Conservation (phyloP, 495 filamentous ascomycete genomes). For the Massariosphaeria phaeospora region DNA sequence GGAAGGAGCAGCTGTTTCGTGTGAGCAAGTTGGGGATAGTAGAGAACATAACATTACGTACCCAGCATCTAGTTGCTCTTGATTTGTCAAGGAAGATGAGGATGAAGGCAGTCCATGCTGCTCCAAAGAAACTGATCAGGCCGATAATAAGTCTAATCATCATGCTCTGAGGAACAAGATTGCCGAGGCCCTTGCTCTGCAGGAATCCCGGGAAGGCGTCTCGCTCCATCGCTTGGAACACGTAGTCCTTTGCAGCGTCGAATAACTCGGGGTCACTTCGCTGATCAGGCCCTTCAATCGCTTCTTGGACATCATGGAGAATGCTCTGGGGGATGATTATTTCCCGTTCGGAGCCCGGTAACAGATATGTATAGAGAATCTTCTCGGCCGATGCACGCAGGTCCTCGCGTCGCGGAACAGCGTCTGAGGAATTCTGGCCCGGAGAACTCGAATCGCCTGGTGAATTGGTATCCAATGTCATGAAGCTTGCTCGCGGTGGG, state of each 20-base stretch:
- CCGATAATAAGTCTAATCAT: slow-evolving; percentile 79
- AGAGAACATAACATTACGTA: slow-evolving; percentile 52
- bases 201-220: slow-evolving; percentile 97
- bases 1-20: slow-evolving; percentile 74
- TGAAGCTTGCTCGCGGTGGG: slow-evolving; percentile 64
- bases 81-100: slow-evolving; percentile 83
- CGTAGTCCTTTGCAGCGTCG: slow-evolving; percentile 95
- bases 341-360: slow-evolving; percentile 89
- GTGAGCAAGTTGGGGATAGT: background rate
- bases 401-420: slow-evolving; percentile 78
- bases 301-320: slow-evolving; percentile 68
- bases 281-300: slow-evolving; percentile 76
- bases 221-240: slow-evolving; percentile 98
- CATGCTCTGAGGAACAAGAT: slow-evolving; percentile 81
- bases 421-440: slow-evolving; percentile 39
- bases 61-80: slow-evolving; percentile 72
- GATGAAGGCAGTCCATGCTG: slow-evolving; percentile 88
- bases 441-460: slow-evolving; percentile 44
- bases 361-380: slow-evolving; percentile 91
- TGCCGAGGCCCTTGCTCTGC: slow-evolving; percentile 87
- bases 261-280: slow-evolving; percentile 97
- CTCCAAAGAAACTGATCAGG: slow-evolving; percentile 81
- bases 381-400: slow-evolving; percentile 92
- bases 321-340: slow-evolving; percentile 87
- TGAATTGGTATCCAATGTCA: slow-evolving; percentile 65